Evolutionary conservation across 768 basidiomycete species (phyloP).

Genomic region (Sistotremastrum suecicum): DNA sequence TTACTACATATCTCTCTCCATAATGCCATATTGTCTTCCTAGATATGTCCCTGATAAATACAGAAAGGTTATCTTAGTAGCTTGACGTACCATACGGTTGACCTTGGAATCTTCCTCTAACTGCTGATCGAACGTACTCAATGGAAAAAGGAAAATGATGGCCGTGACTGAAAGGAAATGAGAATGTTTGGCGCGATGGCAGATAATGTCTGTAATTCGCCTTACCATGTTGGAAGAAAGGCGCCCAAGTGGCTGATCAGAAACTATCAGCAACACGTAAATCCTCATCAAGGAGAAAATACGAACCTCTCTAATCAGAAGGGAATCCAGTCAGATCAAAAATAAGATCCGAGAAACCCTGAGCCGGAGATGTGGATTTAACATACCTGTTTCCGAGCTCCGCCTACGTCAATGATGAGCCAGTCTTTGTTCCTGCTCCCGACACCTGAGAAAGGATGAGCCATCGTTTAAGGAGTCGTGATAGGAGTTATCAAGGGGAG

Average conservation of each 20-base stretch:
- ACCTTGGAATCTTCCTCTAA: conserved; percentile 41
- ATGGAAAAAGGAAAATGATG: conserved; percentile 53
- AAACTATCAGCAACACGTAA: neutral
- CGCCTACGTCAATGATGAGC: conserved; percentile 58
- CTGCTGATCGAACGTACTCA: conserved; percentile 51
- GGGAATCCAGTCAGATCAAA: no score
- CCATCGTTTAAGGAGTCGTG: no score
- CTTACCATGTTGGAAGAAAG: conserved; percentile 55
- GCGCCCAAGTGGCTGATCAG: conserved; percentile 43
- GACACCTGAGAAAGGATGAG: no score
- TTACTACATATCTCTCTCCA: conserved; percentile 51
- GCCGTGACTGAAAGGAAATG: conserved; percentile 30
- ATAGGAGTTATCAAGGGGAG: neutral
- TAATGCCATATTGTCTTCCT: conserved; percentile 43
- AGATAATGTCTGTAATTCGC: neutral
- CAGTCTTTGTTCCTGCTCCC: conserved; percentile 26
- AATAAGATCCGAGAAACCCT: no score
- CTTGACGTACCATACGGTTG: conserved; percentile 37
- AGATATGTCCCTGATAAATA: neutral
- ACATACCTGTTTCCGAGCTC: conserved; percentile 34
- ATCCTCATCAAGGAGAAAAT: neutral
- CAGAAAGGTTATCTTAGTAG: neutral
- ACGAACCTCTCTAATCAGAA: neutral
- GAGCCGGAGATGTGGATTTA: no score
- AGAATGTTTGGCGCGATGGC: neutral